Conservation (phyloP, 257 asterid genomes). For the Salvia hispanica region DNA sequence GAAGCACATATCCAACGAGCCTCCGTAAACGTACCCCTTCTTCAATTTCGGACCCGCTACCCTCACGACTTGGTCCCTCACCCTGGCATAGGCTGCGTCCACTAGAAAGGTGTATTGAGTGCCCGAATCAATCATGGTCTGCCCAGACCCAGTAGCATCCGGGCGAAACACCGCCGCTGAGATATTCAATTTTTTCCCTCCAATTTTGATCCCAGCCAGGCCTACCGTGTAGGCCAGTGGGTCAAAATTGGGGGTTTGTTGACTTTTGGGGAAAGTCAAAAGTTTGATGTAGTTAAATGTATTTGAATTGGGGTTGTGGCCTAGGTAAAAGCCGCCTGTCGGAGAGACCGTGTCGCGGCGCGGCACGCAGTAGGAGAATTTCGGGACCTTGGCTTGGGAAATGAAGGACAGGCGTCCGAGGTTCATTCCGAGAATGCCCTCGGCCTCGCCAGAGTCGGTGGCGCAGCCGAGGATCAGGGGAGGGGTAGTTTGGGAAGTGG, state of each 20-base stretch:
- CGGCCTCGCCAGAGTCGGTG: constrained; percentile 52
- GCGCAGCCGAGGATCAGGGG: constrained; percentile 82
- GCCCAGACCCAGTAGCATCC: constrained; percentile 77
- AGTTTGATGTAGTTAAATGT: constrained; percentile 47
- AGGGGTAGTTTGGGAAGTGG: constrained; percentile 65
- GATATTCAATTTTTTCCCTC: constrained; percentile 56
- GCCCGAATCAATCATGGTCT: constrained; percentile 90
- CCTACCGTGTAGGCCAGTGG: constrained; percentile 75
- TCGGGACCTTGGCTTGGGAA: constrained; percentile 66
- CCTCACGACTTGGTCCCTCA: constrained; percentile 53
- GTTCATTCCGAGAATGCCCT: constrained; percentile 92
- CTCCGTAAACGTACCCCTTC: constrained; percentile 57
- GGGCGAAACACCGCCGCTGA: constrained; percentile 58
- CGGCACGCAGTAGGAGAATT: constrained; percentile 88
- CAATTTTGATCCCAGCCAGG: constrained; percentile 56
- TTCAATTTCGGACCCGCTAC: constrained; percentile 59
- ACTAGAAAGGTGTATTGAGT: constrained; percentile 78
- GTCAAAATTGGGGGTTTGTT: constrained; percentile 71
- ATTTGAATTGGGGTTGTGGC: constrained; percentile 62
- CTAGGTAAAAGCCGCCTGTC: constrained; percentile 67
- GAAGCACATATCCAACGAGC: constrained; percentile 75
- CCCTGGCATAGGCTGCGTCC: constrained; percentile 56
- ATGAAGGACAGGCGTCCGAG: constrained; percentile 69
- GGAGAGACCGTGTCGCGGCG: constrained; percentile 29
- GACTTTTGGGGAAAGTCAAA: constrained; percentile 59